phyloP scores from a whole-genome alignment of 2,329 filamentous ascomycete species.

The Plectosphaerella cucumerina region DNA sequence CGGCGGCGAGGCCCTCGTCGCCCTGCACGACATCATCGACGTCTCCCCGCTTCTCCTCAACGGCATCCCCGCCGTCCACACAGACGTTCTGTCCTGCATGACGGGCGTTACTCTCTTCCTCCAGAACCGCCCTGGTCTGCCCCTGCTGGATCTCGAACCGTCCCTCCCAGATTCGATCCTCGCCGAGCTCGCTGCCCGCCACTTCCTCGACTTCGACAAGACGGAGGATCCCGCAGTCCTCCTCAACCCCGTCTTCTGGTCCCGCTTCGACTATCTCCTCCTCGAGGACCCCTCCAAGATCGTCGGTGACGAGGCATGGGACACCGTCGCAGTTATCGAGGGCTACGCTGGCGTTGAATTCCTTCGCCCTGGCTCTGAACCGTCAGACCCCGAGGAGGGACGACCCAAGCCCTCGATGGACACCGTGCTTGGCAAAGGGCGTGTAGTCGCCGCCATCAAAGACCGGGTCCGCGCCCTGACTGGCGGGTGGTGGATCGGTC shows the following conservation, averaged over 20 bases:
- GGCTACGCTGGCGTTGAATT: constrained; percentile 58
- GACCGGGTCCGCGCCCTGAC: constrained; percentile 39
- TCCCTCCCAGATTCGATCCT: constrained; percentile 10
- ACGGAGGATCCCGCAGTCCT: constrained; percentile 50
- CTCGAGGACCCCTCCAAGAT: constrained; percentile 46
- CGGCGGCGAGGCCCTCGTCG: constrained; percentile 71
- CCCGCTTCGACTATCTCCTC: constrained; percentile 59
- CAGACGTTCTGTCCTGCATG: constrained; percentile 64
- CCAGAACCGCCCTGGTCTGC: constrained; percentile 36
- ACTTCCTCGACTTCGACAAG: constrained; percentile 51
- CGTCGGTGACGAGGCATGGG: constrained; percentile 40
- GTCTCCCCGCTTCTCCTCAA: constrained; percentile 15
- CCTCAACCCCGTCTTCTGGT: constrained; percentile 52
- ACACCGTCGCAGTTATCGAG: constrained; percentile 50
- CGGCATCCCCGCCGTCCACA: constrained; percentile 46
- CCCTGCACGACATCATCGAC: constrained; percentile 36
- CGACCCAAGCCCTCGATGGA: background rate
- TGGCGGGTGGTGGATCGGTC: constrained; percentile 62
- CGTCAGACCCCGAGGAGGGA: background rate
- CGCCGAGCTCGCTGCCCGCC: constrained; percentile 14
- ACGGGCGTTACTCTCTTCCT: constrained; percentile 66
- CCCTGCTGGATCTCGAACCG: constrained; percentile 21
- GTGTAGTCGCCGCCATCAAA: constrained; percentile 31
- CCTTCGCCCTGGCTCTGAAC: constrained; percentile 39
- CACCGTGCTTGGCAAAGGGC: constrained; percentile 41